phyloP scores from a whole-genome alignment of 2,329 filamentous ascomycete genomes.

The Scorias spongiosa region DNA sequence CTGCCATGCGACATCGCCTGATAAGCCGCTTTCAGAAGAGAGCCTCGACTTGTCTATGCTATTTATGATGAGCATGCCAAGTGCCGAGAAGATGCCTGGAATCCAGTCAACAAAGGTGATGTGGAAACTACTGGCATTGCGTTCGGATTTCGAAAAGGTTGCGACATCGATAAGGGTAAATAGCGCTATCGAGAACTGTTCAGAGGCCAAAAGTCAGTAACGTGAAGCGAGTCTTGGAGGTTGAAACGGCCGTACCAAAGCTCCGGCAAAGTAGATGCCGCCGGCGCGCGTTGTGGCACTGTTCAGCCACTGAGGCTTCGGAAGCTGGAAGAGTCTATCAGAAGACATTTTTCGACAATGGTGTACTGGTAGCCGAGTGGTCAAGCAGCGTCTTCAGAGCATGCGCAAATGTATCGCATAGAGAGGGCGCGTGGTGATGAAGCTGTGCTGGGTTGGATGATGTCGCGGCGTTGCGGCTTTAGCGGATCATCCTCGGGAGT shows the following conservation, averaged over 20 bases:
- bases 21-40: constrained; percentile 44
- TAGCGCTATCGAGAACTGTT: constrained; percentile 52
- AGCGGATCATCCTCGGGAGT: too few relatives aligned
- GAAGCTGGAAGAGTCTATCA: constrained; percentile 49
- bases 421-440: too few relatives aligned
- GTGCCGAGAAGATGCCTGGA: constrained; percentile 51
- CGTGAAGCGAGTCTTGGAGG: background rate
- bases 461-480: too few relatives aligned
- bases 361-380: too few relatives aligned
- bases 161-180: constrained; percentile 55
- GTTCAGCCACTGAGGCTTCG: constrained; percentile 52
- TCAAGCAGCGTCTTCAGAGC: too few relatives aligned
- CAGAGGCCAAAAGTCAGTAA: background rate
- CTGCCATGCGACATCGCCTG: constrained; percentile 51
- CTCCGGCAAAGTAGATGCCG: constrained; percentile 52
- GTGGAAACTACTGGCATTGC: constrained; percentile 44
- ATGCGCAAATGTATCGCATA: too few relatives aligned
- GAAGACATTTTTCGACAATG: background rate
- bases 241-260: constrained; percentile 37
- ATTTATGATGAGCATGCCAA: constrained; percentile 60
- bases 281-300: constrained; percentile 47
- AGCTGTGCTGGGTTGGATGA: too few relatives aligned
- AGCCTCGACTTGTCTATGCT: constrained; percentile 54
- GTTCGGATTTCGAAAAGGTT: constrained; percentile 45
- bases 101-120: constrained; percentile 61